phyloP scores from a whole-genome alignment of 2,329 filamentous ascomycete genomes.

The Fusarium pseudocircinatum region DNA sequence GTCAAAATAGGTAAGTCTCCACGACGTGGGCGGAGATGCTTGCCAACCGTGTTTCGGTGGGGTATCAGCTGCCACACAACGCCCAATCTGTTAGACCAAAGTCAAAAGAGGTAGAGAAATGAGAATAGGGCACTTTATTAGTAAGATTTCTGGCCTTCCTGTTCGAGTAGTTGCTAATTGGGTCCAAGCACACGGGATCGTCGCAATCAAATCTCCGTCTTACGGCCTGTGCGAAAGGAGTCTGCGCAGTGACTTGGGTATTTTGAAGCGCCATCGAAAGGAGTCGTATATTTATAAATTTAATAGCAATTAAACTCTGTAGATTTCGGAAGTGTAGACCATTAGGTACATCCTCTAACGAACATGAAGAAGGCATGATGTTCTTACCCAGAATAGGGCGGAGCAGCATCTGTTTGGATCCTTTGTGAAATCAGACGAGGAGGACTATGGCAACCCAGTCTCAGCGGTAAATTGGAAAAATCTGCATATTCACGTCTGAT shows the following conservation, averaged over 20 bases:
- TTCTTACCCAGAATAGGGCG: no score
- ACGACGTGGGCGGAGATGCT: conserved; percentile 24
- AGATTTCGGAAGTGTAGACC: no score
- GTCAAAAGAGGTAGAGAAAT: neutral
- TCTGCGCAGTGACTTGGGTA: accelerated
- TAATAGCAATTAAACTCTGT: no score
- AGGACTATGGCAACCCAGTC: no score
- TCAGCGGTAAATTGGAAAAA: no score
- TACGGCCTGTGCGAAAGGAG: neutral
- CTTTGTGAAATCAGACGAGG: no score
- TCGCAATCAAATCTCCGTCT: neutral
- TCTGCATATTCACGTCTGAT: no score
- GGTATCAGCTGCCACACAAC: neutral
- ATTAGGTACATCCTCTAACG: no score
- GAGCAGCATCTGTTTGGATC: no score
- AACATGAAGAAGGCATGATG: no score
- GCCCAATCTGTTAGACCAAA: neutral
- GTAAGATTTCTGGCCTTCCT: neutral
- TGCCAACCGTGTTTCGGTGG: conserved; percentile 1
- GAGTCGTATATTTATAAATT: neutral
- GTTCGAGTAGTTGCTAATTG: neutral
- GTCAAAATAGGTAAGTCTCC: conserved; percentile 38
- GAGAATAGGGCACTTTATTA: neutral
- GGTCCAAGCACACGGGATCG: neutral
- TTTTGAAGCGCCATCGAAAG: neutral